phyloP scores from a whole-genome alignment of 306 rosid species.

The Sphenostylis stenocarpa region DNA sequence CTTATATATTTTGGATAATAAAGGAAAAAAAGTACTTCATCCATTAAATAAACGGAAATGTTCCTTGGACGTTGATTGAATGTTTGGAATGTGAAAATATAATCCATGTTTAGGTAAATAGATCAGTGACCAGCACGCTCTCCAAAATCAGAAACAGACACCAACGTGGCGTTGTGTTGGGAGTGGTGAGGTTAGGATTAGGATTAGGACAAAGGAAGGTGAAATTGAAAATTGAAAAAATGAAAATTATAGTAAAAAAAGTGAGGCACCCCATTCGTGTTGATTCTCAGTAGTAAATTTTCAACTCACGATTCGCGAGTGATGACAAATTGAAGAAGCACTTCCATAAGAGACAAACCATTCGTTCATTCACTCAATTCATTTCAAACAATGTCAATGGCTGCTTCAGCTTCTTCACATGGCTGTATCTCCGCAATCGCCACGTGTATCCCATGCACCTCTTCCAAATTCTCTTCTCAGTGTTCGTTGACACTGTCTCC shows the following conservation, averaged over 20 bases:
- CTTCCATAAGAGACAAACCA: background rate
- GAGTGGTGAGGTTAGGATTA: background rate
- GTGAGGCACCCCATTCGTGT: background rate
- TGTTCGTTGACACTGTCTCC: slow-evolving; percentile 24
- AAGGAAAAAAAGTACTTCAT: no score
- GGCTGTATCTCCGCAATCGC: slow-evolving; percentile 40
- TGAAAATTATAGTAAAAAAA: background rate
- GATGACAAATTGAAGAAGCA: background rate
- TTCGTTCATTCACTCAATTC: background rate
- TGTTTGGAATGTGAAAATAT: no score
- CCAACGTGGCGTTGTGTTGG: background rate
- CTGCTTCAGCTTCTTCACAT: slow-evolving; percentile 30
- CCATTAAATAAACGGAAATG: no score
- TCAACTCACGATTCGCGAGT: background rate
- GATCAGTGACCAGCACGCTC: background rate
- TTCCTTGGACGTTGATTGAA: no score
- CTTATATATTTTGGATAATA: no score
- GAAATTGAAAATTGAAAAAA: background rate
- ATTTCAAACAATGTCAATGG: slow-evolving; percentile 21
- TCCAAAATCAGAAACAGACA: background rate
- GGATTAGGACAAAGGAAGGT: background rate
- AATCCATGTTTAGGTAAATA: no score
- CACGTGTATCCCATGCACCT: slow-evolving; percentile 46
- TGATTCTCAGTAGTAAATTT: background rate
- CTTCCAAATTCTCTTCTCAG: slow-evolving; percentile 25